Evolutionary conservation across 768 basidiomycete genomes (phyloP).

Genomic region (Leucogyrophana mollusca): DNA sequence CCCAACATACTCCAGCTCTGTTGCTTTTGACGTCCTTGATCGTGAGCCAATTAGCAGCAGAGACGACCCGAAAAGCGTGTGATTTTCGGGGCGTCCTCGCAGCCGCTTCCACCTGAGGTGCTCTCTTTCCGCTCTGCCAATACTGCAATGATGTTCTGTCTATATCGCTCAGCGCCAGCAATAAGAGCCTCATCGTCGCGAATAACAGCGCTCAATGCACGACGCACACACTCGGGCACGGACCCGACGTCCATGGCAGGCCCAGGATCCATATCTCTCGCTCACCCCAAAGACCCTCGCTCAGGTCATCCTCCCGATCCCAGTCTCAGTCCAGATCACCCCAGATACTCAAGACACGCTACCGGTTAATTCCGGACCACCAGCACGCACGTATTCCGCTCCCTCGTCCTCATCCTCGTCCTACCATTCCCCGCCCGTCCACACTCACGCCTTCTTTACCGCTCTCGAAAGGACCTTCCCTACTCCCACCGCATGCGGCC

Average conservation of each 20-base stretch:
- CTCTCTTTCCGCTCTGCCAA: no score
- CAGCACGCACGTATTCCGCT: conserved; percentile 4
- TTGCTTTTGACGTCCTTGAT: no score
- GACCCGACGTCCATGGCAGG: not conserved
- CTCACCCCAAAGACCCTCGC: conserved; percentile 16
- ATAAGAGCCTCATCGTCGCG: no score
- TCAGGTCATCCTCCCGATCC: conserved; percentile 8
- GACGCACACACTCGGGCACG: no score
- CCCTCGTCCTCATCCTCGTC: conserved; percentile 24
- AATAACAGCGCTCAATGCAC: no score
- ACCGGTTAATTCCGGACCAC: conserved; percentile 10
- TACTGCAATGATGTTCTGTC: no score
- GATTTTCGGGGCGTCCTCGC: no score
- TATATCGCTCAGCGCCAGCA: no score
- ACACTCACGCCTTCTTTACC: conserved; percentile 76
- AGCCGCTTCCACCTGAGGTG: no score
- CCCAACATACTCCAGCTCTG: no score
- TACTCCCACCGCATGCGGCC: conserved; percentile 66
- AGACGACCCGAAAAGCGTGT: no score
- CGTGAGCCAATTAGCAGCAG: no score
- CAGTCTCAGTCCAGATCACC: not conserved
- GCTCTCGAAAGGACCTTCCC: conserved; percentile 75
- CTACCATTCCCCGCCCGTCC: conserved; percentile 73
- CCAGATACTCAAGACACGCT: conserved; percentile 9
- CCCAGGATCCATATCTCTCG: conserved; percentile 9